phyloP scores from a whole-genome alignment of 1,284 basidiomycete genomes.

The Trametes polyzona region DNA sequence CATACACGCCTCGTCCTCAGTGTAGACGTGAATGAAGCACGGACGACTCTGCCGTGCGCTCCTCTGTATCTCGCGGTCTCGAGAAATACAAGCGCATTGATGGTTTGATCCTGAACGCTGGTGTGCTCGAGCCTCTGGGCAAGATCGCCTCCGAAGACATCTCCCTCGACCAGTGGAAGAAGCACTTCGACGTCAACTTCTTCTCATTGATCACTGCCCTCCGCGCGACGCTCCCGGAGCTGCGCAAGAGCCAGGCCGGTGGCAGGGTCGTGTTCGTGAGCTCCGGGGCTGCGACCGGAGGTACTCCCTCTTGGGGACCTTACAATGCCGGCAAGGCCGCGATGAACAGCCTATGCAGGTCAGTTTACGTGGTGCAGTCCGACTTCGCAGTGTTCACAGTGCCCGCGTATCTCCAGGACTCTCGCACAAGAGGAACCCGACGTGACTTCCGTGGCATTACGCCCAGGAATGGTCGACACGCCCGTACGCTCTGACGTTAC shows the following conservation, averaged over 20 bases:
- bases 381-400: too few relatives aligned
- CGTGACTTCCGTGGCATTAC: conserved; percentile 75
- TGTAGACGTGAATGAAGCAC: conserved; percentile 43
- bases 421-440: conserved; percentile 80
- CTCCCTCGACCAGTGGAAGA: conserved; percentile 56
- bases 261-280: conserved; percentile 81
- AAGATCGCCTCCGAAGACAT: conserved; percentile 43
- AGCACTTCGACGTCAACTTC: conserved; percentile 81
- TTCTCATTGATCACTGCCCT: conserved; percentile 78
- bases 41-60: conserved; percentile 57
- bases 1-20: conserved; percentile 12
- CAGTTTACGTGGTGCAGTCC: conserved; percentile 10
- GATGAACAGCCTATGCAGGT: conserved; percentile 83
- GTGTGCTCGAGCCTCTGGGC: conserved; percentile 58
- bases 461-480: conserved; percentile 87
- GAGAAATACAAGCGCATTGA: conserved; percentile 68
- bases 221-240: conserved; percentile 63
- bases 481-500: conserved; percentile 43
- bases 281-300: conserved; percentile 78
- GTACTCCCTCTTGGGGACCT: conserved; percentile 71
- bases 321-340: conserved; percentile 86
- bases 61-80: conserved; percentile 51
- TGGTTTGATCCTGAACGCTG: conserved; percentile 82
- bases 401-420: conserved; percentile 52
- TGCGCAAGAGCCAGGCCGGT: conserved; percentile 61